These are phyloP conservation scores for Raphanus hybrid DNA, from an alignment of 441 rosid species.

Conservation along the genomic window DNA sequence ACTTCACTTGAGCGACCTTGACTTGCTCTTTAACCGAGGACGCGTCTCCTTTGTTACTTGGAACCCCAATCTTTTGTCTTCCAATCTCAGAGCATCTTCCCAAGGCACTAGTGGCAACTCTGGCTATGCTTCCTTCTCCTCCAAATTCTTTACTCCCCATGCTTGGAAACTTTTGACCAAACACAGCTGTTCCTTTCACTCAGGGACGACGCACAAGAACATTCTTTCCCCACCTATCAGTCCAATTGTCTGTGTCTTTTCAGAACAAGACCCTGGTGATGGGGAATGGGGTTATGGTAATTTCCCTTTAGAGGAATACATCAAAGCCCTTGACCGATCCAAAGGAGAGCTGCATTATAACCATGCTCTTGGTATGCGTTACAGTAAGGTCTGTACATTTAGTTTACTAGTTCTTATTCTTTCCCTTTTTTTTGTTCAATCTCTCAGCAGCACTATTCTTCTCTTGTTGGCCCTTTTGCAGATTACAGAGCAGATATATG, in stretches of 20 bases:
- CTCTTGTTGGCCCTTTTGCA: constrained; percentile 42
- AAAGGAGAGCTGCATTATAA: constrained; percentile 89
- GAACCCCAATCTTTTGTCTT: constrained; percentile 60
- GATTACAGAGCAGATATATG: constrained; percentile 92
- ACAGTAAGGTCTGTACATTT: constrained; percentile 71
- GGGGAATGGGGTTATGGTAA: constrained; percentile 95
- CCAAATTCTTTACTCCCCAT: constrained; percentile 59
- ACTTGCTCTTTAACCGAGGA: constrained; percentile 75
- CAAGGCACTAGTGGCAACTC: constrained; percentile 64
- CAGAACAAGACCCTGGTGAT: constrained; percentile 73
- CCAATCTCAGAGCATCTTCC: constrained; percentile 53
- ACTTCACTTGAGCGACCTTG: constrained; percentile 57
- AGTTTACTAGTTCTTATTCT: constrained; percentile 7
- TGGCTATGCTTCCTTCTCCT: constrained; percentile 80
- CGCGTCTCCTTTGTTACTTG: constrained; percentile 76
- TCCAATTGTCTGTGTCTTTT: constrained; percentile 70
- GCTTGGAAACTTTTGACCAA: constrained; percentile 67
- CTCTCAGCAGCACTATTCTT: constrained; percentile 14
- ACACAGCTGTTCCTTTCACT: constrained; percentile 47
- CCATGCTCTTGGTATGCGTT: constrained; percentile 88
- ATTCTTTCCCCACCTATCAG: constrained; percentile 50
- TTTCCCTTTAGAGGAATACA: constrained; percentile 88
- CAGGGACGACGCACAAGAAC: constrained; percentile 46
- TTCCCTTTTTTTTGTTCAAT: constrained; percentile 5
- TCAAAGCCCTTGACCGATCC: constrained; percentile 87